phyloP scores from a whole-genome alignment of 2,329 filamentous ascomycete species.

The Nectriaceae sp. region DNA sequence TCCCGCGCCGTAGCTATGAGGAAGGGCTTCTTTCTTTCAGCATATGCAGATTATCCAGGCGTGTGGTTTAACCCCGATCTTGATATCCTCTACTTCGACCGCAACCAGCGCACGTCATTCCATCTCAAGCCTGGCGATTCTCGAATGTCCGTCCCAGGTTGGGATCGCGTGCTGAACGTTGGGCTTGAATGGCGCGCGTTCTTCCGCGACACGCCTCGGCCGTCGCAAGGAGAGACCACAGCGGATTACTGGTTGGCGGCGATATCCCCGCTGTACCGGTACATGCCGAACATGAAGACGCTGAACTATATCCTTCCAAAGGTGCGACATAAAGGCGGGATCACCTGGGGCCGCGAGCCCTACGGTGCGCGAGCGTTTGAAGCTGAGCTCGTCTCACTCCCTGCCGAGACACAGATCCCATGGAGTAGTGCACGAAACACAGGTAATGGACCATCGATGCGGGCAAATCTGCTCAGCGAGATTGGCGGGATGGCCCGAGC shows the following conservation, averaged over 20 bases:
- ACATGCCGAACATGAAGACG: constrained; percentile 24
- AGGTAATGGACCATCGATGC: constrained; percentile 2
- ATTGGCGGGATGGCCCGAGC: constrained; percentile 4
- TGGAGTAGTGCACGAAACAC: constrained; percentile 22
- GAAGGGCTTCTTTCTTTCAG: constrained; percentile 28
- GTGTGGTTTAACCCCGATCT: constrained; percentile 28
- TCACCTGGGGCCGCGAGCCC: constrained; percentile 30
- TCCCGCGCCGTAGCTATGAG: constrained; percentile 28
- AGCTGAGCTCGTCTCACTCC: constrained; percentile 21
- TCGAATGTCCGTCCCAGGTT: constrained; percentile 15
- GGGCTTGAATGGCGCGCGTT: constrained; percentile 33
- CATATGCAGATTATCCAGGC: constrained; percentile 10
- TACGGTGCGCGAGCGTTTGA: constrained; percentile 18
- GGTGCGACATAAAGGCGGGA: constrained; percentile 26
- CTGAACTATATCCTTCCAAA: constrained; percentile 31
- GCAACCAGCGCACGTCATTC: constrained; percentile 24
- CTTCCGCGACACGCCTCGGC: constrained; percentile 27
- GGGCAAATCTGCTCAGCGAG: constrained; percentile 1
- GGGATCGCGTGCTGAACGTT: constrained; percentile 28
- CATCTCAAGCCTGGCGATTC: constrained; percentile 12
- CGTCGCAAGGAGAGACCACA: constrained; percentile 20
- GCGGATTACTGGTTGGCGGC: constrained; percentile 21
- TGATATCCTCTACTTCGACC: constrained; percentile 33
- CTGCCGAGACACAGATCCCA: constrained; percentile 21
- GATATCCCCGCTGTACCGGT: constrained; percentile 20